Conservation (phyloP, 2,329 filamentous ascomycete genomes). For the Stemphylium lycopersici region DNA sequence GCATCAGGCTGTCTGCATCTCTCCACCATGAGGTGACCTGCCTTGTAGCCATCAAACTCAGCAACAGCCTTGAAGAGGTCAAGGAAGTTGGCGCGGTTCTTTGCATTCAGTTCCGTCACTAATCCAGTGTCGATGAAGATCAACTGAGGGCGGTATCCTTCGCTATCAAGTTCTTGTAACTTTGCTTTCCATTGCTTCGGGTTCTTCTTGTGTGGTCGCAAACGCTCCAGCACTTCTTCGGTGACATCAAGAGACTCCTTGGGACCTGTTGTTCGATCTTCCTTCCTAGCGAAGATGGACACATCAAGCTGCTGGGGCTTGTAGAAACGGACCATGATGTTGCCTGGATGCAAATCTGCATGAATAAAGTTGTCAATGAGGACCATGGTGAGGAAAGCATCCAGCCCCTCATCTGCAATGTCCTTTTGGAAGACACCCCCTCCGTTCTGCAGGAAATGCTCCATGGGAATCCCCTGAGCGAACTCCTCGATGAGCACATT, state of each 20-base stretch:
- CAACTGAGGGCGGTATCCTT: conserved; percentile 90
- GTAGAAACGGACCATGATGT: conserved; percentile 99
- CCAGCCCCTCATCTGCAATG: conserved; percentile 91
- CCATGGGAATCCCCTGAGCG: conserved; percentile 88
- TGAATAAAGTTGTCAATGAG: conserved; percentile 98
- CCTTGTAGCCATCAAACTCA: conserved; percentile 95
- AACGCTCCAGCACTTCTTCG: conserved; percentile 79
- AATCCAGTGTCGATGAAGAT: conserved; percentile 98
- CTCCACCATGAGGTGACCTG: conserved; percentile 94
- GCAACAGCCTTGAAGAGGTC: conserved; percentile 95
- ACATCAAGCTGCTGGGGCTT: conserved; percentile 76
- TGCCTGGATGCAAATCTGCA: conserved; percentile 93
- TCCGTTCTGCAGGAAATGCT: conserved; percentile 88
- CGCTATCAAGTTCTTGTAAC: conserved; percentile 76
- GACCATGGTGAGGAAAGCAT: conserved; percentile 95
- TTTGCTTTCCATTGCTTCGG: conserved; percentile 74
- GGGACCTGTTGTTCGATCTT: conserved; percentile 42
- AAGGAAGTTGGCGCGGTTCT: conserved; percentile 87
- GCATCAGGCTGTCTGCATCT: conserved; percentile 90
- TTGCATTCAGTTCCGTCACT: conserved; percentile 88
- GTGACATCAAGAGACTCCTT: conserved; percentile 75
- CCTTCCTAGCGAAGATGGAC: conserved; percentile 54
- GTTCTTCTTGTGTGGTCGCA: conserved; percentile 75
- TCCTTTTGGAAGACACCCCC: conserved; percentile 92
- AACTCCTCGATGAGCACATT: conserved; percentile 95